Percentiles rank a stretch among this genome's conserved stretches.
Evolutionary conservation across 2,329 filamentous ascomycete species (phyloP).

Genomic region (Aureobasidium sp.): DNA sequence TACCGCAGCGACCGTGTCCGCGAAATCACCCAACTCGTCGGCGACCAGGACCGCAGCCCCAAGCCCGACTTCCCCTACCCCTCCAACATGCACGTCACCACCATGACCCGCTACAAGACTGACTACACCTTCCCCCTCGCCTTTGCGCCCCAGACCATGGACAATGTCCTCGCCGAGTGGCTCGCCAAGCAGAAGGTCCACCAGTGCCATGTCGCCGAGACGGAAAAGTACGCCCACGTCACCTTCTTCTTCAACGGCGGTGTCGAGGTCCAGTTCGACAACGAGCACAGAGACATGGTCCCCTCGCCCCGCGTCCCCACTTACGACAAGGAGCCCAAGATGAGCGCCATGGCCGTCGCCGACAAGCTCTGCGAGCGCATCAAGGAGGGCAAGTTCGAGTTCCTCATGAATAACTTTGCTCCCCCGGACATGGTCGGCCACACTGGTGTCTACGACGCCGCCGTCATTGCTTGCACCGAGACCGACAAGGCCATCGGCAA

Average conservation of each 20-base stretch:
- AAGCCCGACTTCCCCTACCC: constrained; percentile 89
- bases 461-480: constrained; percentile 72
- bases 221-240: constrained; percentile 98
- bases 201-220: constrained; percentile 96
- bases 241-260: constrained; percentile 99
- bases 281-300: constrained; percentile 89
- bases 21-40: constrained; percentile 90
- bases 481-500: constrained; percentile 92
- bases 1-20: constrained; percentile 97
- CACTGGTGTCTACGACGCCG: constrained; percentile 94
- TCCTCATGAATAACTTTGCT: constrained; percentile 99
- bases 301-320: constrained; percentile 91
- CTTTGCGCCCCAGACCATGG: constrained; percentile 92
- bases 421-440: constrained; percentile 99
- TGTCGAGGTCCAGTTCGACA: constrained; percentile 90
- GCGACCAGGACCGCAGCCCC: constrained; percentile 85
- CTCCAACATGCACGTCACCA: constrained; percentile 78
- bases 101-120: constrained; percentile 97
- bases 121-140: constrained; percentile 90
- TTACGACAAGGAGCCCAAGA: constrained; percentile 90
- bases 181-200: constrained; percentile 79
- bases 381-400: constrained; percentile 77
- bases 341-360: constrained; percentile 87
- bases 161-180: constrained; percentile 97
- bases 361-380: constrained; percentile 86